These are phyloP conservation scores for Ophiosphaerella korrae DNA, from an alignment of 2,329 filamentous ascomycete genomes.

Conservation along the genomic window DNA sequence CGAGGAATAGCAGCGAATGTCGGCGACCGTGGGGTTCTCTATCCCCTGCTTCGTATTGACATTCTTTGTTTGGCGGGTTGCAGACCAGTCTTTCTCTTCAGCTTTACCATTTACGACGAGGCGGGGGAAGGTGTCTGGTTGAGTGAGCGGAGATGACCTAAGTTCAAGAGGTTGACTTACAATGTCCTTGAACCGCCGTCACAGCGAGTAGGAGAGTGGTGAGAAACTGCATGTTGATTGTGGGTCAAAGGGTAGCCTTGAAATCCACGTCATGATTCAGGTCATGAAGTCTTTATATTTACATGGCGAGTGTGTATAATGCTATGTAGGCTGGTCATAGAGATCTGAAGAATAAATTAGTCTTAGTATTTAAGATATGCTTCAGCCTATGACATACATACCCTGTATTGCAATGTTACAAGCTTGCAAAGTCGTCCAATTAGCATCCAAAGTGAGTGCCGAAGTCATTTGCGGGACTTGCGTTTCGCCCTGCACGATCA, in stretches of 20 bases:
- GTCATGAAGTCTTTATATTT: conserved; percentile 4
- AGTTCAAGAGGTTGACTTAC: conserved; percentile 8
- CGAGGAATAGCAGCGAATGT: conserved; percentile 36
- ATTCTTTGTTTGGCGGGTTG: conserved; percentile 34
- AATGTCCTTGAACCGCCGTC: conserved; percentile 29
- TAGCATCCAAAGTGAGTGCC: conserved; percentile 4
- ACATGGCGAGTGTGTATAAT: neutral
- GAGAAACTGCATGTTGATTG: conserved; percentile 24
- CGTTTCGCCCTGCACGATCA: neutral
- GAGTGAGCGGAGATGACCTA: neutral
- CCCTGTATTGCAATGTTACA: conserved; percentile 1
- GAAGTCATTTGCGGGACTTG: conserved; percentile 4
- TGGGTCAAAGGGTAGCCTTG: neutral
- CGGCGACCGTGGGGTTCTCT: conserved; percentile 32
- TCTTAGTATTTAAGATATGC: neutral
- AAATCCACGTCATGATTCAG: neutral
- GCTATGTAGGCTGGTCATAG: neutral
- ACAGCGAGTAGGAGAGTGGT: conserved; percentile 20
- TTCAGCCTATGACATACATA: neutral
- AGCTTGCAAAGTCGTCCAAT: neutral
- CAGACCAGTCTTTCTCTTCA: conserved; percentile 34
- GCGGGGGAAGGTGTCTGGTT: conserved; percentile 32
- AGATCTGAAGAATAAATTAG: conserved; percentile 1
- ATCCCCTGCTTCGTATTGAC: conserved; percentile 36
- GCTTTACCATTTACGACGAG: conserved; percentile 32